Evolutionary conservation across 2,329 filamentous ascomycete species (phyloP), one percentile per base, ranked within the genome.

Genomic region (Fusarium denticulatum): DNA sequence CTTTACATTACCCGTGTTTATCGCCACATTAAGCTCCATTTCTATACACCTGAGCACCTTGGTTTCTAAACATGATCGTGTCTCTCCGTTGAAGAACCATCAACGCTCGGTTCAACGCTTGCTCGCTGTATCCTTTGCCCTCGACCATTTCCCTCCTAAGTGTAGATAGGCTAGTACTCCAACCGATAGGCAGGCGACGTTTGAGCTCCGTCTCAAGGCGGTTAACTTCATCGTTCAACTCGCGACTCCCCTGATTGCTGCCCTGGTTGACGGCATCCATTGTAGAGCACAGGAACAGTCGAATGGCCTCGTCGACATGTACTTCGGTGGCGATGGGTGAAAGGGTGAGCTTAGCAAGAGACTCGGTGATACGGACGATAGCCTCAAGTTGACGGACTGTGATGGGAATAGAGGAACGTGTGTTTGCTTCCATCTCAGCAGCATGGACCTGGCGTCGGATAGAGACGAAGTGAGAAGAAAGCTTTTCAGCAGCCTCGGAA

Each of bases 261-360:
- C 95, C 96, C 78, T 97, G 94, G 67, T 94, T 96, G 64, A 98
- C 95, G 13, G 96, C 96, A 79, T 99, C 96, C 96, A 99, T 98
- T 64, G 96, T 99, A 7, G 92, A 95, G 74, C 95, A 96, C 36
- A 99, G 86, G 91, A 99, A 99, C 22, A 99, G 89, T 0, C 96
- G 92, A 78, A 99, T 99, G 6, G 96, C 96, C 85, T 99, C 96
- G 79, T 99, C 96, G 59, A 99, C 96, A 79, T 99, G 96, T 52
- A 90, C 88, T 82, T 98, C 96, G 0, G 93, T 95, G 5, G 96
- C 96, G 46, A 98, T 88, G 7, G 95, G 92, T 0, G 93, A 94
- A 14, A 99, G 89, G 0, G 93, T 91, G 47, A 99, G 87, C 82
- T 99, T 99, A 64, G 96, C 96, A 5, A 99, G 89, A 0, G 96